Evolutionary conservation across 257 asterid genomes (phyloP), one percentile per base, ranked within the genome.

Genomic region (Fraxinus anomala): DNA sequence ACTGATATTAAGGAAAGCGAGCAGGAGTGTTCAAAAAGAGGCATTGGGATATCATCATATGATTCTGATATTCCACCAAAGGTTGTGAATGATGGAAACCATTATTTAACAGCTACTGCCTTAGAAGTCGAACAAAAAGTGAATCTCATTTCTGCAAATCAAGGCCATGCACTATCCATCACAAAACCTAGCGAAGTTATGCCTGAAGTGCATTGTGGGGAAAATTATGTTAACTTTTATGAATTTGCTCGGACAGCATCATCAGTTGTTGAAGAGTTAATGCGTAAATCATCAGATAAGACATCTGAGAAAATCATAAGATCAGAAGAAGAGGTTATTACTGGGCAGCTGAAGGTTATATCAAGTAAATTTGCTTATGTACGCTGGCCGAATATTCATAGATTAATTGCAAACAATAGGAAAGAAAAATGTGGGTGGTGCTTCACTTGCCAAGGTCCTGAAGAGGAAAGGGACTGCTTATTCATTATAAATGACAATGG

Each of bases 371-470:
- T 78, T 83, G 76, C 86, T 37, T 86, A 84, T 31, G 91, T 94
- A 80, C 84, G 84, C 76, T 92, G 96, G 97, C 88, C 97, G 76
- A 89, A 89, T 83, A 77, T 84, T 68, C 88, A 75, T 19, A 75
- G 76, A 31, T 70, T 80, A 37, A 81, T 76, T 63, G 80, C 74
- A 78, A 85, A 78, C 80, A 73, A 78, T 66, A 82, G 87, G 84
- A 92, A 90, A 85, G 98, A 94, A 85, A 86, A 83, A 78, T 94
- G 98, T 86, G 98, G 98, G 72, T 94, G 98, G 98, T 94, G 98
- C 86, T 84, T 88, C 84, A 79, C 87, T 81, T 94, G 98, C 86
- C 85, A 86, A 87, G 80, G 56, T 78, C 92, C 92, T 66, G 97
- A 90, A 72, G 83, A 86, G 28, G 97, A 82, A 80, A 85, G 80